Percentiles rank a stretch among this genome's conserved stretches.
Evolutionary conservation across 345 rosid genomes (phyloP).

Genomic region (Rhizophora mangle): DNA sequence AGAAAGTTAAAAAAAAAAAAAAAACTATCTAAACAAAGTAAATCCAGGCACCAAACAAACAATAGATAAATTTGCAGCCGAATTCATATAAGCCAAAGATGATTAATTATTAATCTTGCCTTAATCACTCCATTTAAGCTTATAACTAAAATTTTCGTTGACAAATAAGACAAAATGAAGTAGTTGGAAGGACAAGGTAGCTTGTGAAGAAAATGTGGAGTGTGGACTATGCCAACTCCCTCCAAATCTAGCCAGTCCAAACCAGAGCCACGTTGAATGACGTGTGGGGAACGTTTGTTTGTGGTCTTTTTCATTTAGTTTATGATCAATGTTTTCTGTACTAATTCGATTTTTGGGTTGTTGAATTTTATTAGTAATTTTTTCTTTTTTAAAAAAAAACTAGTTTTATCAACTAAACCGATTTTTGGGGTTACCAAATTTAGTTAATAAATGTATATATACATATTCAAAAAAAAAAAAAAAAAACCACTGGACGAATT

Average conservation of each 20-base stretch:
- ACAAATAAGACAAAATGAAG: background rate
- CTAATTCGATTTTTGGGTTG: too few relatives aligned
- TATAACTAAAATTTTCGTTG: background rate
- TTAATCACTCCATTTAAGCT: background rate
- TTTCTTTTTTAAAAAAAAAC: too few relatives aligned
- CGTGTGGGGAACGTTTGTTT: background rate
- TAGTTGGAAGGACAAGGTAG: background rate
- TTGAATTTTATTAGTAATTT: too few relatives aligned
- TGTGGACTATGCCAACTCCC: background rate
- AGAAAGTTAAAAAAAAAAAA: too few relatives aligned
- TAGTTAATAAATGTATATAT: background rate
- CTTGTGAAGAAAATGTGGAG: too few relatives aligned
- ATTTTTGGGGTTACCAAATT: too few relatives aligned
- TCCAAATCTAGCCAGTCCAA: background rate
- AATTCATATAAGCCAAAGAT: background rate
- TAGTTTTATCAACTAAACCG: too few relatives aligned
- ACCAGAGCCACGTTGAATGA: constrained; percentile 5
- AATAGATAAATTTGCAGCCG: background rate
- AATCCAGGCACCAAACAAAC: too few relatives aligned
- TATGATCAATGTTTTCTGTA: too few relatives aligned
- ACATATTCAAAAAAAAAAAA: too few relatives aligned
- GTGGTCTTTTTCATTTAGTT: too few relatives aligned
- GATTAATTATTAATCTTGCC: background rate
- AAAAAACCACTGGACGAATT: background rate
- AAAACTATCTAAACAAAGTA: too few relatives aligned